Evolutionary conservation across 441 rosid species (phyloP).

Genomic region (Adansonia grandidieri): DNA sequence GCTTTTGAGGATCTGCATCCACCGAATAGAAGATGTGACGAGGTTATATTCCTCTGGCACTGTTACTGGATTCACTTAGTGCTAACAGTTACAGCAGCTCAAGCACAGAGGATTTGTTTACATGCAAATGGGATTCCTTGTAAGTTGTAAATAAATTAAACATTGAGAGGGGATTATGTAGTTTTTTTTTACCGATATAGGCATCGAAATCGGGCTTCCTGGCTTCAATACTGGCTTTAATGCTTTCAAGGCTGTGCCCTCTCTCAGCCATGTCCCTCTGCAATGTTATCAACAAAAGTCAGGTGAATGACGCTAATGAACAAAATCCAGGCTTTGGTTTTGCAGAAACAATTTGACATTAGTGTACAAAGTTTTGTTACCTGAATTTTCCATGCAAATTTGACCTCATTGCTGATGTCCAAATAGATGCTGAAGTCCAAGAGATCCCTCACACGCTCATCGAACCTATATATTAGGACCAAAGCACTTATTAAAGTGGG

Average conservation of each 20-base stretch:
- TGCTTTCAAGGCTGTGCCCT: constrained; percentile 98
- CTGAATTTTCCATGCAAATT: constrained; percentile 99
- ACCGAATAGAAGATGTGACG: background rate
- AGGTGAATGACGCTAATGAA: background rate
- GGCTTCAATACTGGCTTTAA: constrained; percentile 94
- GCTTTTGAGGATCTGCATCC: constrained; percentile 87
- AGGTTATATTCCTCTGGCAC: too few relatives aligned
- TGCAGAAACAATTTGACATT: constrained; percentile 9
- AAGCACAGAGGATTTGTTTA: background rate
- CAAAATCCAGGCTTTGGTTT: constrained; percentile 2
- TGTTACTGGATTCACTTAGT: too few relatives aligned
- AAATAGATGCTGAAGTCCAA: constrained; percentile 95
- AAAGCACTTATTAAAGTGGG: background rate
- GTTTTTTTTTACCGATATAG: constrained; percentile 62
- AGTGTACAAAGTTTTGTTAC: constrained; percentile 36
- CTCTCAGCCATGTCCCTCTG: constrained; percentile 99
- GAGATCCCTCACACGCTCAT: constrained; percentile 81
- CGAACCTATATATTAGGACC: constrained; percentile 57
- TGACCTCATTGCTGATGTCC: constrained; percentile 96
- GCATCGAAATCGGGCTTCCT: constrained; percentile 97
- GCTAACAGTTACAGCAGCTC: background rate
- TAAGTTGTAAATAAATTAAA: too few relatives aligned
- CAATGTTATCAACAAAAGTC: constrained; percentile 24
- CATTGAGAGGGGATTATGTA: background rate
- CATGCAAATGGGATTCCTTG: too few relatives aligned